Evolutionary conservation across 768 basidiomycete genomes (phyloP).

Genomic region (Boletus rex-veris): DNA sequence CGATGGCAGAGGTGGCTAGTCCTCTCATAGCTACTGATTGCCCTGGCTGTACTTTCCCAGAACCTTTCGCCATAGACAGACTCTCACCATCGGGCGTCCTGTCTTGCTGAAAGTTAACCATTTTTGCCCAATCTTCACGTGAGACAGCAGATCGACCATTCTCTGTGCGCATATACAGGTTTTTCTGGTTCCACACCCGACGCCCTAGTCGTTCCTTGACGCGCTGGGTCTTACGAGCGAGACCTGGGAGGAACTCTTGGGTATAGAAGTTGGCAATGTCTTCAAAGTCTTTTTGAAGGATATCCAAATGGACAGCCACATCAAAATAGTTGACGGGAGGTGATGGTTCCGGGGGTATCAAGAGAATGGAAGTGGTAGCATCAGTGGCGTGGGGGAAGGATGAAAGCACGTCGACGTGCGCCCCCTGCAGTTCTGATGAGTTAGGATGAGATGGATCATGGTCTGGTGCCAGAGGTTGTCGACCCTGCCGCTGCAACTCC

Average conservation of each 20-base stretch:
- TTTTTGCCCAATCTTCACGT: slow-evolving; percentile 45
- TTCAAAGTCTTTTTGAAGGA: slow-evolving; percentile 53
- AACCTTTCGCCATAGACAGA: not conserved
- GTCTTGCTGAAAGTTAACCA: slow-evolving; percentile 44
- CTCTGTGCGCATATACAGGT: slow-evolving; percentile 48
- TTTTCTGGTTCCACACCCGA: slow-evolving; percentile 62
- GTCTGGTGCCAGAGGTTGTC: slow-evolving; percentile 20
- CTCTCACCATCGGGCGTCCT: not conserved
- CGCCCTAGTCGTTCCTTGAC: slow-evolving; percentile 76
- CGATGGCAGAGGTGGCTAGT: slow-evolving; percentile 1
- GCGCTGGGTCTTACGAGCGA: slow-evolving; percentile 54
- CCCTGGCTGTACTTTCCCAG: not conserved
- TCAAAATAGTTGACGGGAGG: slow-evolving; percentile 39
- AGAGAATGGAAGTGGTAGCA: slow-evolving; percentile 22
- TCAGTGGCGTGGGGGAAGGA: not conserved
- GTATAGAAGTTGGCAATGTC: slow-evolving; percentile 46
- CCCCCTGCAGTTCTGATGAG: not conserved
- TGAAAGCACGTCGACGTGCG: not conserved
- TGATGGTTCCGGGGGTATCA: slow-evolving; percentile 20
- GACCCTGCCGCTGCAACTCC: slow-evolving; percentile 23
- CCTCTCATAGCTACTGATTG: slow-evolving; percentile 3
- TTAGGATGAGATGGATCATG: slow-evolving; percentile 16
- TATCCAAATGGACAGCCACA: slow-evolving; percentile 50
- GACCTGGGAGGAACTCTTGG: slow-evolving; percentile 36
- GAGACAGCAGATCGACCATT: slow-evolving; percentile 35